Base-by-base conservation (phyloP, 768 basidiomycete genomes). In the Pleurotus sapidus region DNA sequence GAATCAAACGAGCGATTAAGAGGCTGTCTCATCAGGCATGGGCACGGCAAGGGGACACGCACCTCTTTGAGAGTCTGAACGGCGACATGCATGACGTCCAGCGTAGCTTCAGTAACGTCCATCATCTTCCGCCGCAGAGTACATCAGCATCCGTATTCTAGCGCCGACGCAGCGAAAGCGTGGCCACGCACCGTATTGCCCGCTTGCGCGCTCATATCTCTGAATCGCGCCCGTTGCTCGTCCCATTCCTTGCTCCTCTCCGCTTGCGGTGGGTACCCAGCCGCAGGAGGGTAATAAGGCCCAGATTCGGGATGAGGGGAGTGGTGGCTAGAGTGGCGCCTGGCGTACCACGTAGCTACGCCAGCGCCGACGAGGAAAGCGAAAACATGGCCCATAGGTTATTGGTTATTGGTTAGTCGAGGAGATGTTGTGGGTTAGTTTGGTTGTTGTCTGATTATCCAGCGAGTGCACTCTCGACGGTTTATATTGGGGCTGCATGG, bases 171-270 rank as follows among this genome's bases (percentile, higher is more conserved):
- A 11, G 15, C 1, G 15, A n/a, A 20, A 14, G 38, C 37, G 25
- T 39, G 14, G 23, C 15, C 23, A 24, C 37, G n/a, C 23, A 53
- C 51, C 51, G 51, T 53, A 5, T 39, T 39, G 4, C 51, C 51
- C 2, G 51, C 51, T n/a, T 53, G 51, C 5, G 37, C 20, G 40
- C 51, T 53, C 51, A 53, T 53, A 8, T 39, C 51, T n/a, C 51
- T 53, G 37, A 53, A 53, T 23, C 51, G 51, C 38, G 51, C 51
- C 38, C 51, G 30, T 5, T 53, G 51, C 18, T 53, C 51, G 9
- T 53, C 51, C 51, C 51, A 40, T 20, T 53, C 37, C 18, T 24
- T 39, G 23, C 40, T 39, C 42, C n/a, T 8, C 42, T 43, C 20
- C 3, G 6, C n/a, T 43, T 20, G 17, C 11, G 18, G n/a, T 11